Percentiles rank a stretch among this genome's conserved stretches.
These are phyloP conservation scores for Penicillium crustosum DNA, from an alignment of 2,329 filamentous ascomycete species.

Conservation along the genomic window DNA sequence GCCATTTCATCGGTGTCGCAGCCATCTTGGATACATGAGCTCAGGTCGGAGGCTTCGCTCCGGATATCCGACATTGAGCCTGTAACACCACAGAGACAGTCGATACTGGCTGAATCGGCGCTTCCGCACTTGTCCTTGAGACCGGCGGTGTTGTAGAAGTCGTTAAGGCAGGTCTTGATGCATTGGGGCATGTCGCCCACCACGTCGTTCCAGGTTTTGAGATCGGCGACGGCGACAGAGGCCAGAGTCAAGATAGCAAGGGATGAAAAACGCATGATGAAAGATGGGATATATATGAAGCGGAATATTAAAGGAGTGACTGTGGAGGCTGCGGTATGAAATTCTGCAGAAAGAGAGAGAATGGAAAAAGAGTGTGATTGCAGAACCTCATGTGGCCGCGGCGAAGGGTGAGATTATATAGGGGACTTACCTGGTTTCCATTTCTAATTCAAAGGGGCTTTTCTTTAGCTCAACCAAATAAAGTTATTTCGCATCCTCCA, in stretches of 20 bases:
- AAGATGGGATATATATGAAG: neutral
- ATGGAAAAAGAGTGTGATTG: neutral
- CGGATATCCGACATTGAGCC: neutral
- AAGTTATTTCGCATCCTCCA: neutral
- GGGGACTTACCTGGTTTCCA: neutral
- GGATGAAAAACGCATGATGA: constrained; percentile 13
- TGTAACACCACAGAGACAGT: constrained; percentile 9
- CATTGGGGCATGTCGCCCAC: constrained; percentile 13
- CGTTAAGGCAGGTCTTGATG: constrained; percentile 7
- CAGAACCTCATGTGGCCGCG: neutral
- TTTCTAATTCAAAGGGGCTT: neutral
- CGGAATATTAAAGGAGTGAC: constrained; percentile 24
- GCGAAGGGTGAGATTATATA: neutral
- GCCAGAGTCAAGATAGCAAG: constrained; percentile 11
- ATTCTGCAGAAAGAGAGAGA: neutral
- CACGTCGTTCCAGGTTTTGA: constrained; percentile 9
- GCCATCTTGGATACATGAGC: neutral
- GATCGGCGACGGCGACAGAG: constrained; percentile 10
- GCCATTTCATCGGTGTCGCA: neutral
- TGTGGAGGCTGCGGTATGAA: neutral
- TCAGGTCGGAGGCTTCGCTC: neutral
- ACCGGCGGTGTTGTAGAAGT: constrained; percentile 11
- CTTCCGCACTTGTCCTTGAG: constrained; percentile 11
- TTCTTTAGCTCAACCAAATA: neutral
- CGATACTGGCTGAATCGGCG: neutral